These are phyloP conservation scores for Aurantiochytrium sp. DNA, from an alignment of 108 stramenopile genomes.

Conservation along the genomic window DNA sequence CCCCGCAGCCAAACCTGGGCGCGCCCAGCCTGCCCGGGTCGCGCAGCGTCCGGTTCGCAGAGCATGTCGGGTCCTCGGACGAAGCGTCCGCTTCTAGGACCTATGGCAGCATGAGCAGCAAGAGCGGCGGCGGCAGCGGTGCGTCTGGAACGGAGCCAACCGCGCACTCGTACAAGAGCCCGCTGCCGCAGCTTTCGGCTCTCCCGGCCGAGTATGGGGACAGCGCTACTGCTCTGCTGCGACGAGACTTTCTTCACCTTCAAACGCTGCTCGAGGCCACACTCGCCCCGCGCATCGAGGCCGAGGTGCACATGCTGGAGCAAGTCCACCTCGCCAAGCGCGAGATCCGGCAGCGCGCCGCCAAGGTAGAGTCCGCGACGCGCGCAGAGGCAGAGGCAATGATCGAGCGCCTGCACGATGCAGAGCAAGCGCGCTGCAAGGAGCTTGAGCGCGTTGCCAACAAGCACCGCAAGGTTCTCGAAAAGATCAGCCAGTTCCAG, in stretches of 20 bases:
- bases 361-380: not conserved
- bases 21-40: too few species aligned
- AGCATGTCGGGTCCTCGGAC: too few species aligned
- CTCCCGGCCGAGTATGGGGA: not conserved
- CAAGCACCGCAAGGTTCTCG: not conserved
- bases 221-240: not conserved
- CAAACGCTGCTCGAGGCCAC: conserved; percentile 13
- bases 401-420: not conserved
- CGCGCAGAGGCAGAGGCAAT: not conserved
- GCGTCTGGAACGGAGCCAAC: too few species aligned
- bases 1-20: too few species aligned
- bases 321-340: not conserved
- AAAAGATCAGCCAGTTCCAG: conserved; percentile 1
- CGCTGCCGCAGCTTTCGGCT: not conserved
- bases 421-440: too few species aligned
- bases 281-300: not conserved
- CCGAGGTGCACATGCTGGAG: conserved; percentile 18
- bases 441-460: not conserved
- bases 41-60: too few species aligned
- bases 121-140: too few species aligned
- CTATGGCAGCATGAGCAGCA: too few species aligned
- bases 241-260: not conserved
- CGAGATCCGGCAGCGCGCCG: not conserved
- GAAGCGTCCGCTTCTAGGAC: too few species aligned
- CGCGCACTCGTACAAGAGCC: not conserved